A percentile compares a stretch with the other conserved stretches of the same genome.
Conservation (phyloP, 257 asterid genomes). For the Paraleonurus japonicus region DNA sequence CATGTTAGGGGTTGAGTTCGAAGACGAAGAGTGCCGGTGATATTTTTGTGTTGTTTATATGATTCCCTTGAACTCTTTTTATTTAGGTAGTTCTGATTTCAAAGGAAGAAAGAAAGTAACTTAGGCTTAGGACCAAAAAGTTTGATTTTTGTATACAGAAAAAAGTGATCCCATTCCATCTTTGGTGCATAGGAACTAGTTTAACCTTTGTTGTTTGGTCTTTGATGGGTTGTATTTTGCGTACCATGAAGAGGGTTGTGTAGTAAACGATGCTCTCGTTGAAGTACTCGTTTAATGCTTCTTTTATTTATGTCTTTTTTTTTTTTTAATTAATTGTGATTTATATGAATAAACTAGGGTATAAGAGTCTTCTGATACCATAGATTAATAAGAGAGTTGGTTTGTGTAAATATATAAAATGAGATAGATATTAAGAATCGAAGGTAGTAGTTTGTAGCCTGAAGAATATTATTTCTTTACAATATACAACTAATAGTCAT, state of each 20-base stretch:
- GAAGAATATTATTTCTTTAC: no score
- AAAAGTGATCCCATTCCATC: constrained; percentile 23
- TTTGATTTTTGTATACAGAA: constrained; percentile 40
- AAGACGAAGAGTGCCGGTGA: constrained; percentile 70
- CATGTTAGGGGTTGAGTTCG: constrained; percentile 85
- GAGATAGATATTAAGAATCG: no score
- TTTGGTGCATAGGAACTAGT: constrained; percentile 13
- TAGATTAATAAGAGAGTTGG: no score
- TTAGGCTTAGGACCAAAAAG: constrained; percentile 27
- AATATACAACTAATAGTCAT: no score
- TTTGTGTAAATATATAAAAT: no score
- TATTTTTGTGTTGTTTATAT: not conserved
- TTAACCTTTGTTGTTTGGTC: constrained; percentile 17
- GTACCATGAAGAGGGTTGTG: not conserved
- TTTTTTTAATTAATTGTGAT: no score
- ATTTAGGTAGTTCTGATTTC: constrained; percentile 3
- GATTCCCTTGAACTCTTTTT: not conserved
- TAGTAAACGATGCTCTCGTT: not conserved
- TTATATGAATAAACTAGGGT: no score
- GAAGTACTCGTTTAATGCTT: not conserved
- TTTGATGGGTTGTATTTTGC: not conserved
- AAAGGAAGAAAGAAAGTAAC: not conserved
- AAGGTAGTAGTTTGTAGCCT: no score
- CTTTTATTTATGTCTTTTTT: no score
- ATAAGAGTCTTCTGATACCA: no score